Evolutionary conservation across 2,329 filamentous ascomycete genomes (phyloP).

Genomic region (Herpotrichia juniperi): DNA sequence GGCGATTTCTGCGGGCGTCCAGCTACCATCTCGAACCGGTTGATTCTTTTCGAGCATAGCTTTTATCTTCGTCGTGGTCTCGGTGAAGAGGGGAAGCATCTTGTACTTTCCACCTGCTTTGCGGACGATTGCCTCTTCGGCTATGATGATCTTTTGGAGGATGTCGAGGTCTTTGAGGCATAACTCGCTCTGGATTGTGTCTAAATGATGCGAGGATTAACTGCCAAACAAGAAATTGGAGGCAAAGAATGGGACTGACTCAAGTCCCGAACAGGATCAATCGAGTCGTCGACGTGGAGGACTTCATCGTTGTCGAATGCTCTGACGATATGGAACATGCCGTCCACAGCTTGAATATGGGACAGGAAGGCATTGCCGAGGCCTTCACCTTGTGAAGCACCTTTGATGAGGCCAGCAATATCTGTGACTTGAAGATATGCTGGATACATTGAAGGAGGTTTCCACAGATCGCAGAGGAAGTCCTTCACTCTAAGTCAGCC

Average conservation of each 20-base stretch:
- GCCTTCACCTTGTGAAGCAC: slow-evolving; percentile 52
- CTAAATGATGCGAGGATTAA: slow-evolving; percentile 1
- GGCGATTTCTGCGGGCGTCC: slow-evolving; percentile 2
- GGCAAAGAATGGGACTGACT: slow-evolving; percentile 9
- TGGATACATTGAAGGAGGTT: slow-evolving; percentile 54
- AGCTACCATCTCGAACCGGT: slow-evolving; percentile 2
- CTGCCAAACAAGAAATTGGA: not conserved
- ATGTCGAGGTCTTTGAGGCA: slow-evolving; percentile 20
- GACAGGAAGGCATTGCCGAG: slow-evolving; percentile 55
- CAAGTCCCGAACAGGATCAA: slow-evolving; percentile 53
- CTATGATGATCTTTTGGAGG: slow-evolving; percentile 1
- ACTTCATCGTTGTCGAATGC: slow-evolving; percentile 56
- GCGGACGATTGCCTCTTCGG: slow-evolving; percentile 2
- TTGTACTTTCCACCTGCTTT: slow-evolving; percentile 6
- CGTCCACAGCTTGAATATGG: slow-evolving; percentile 55
- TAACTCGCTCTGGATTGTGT: slow-evolving; percentile 47
- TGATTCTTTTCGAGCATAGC: slow-evolving; percentile 5
- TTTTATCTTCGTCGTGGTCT: slow-evolving; percentile 4
- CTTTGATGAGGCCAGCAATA: slow-evolving; percentile 55
- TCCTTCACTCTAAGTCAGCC: too few species aligned
- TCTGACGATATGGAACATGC: slow-evolving; percentile 54
- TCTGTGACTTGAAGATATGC: slow-evolving; percentile 55
- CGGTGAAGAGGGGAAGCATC: slow-evolving; percentile 3
- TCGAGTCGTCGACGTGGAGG: slow-evolving; percentile 55
- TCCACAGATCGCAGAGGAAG: slow-evolving; percentile 54